Evolutionary conservation across 805 yeast genomes (phyloP).

Genomic region (Debaryomyces castellii): DNA sequence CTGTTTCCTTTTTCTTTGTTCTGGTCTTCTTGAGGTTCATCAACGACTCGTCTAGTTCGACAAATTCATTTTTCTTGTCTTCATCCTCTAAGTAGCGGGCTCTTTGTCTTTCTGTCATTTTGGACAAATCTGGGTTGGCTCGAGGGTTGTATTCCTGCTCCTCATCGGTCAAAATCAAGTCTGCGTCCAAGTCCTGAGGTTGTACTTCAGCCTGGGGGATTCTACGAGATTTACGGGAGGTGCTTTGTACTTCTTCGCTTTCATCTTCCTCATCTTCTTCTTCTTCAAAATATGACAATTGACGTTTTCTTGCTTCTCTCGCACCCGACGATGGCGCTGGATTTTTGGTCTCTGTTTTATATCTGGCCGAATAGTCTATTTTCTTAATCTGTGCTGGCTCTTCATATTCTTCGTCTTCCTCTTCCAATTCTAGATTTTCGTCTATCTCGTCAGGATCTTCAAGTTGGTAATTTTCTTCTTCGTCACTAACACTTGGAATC

Average conservation of each 20-base stretch:
- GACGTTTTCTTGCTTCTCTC: slow-evolving; percentile 36
- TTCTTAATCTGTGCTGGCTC: slow-evolving; percentile 6
- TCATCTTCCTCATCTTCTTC: slow-evolving; percentile 27
- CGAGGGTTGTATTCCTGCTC: slow-evolving; percentile 45
- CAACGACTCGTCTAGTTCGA: slow-evolving; percentile 27
- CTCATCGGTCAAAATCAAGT: slow-evolving; percentile 37
- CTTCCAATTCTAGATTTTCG: slow-evolving; percentile 32
- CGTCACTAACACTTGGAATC: slow-evolving; percentile 23
- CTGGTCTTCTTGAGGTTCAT: slow-evolving; percentile 34
- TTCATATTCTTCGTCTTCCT: slow-evolving; percentile 24
- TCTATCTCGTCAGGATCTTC: slow-evolving; percentile 39
- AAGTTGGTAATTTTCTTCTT: slow-evolving; percentile 28
- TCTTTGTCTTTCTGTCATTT: slow-evolving; percentile 59
- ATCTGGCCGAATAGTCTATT: neutral
- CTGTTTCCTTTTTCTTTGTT: slow-evolving; percentile 63
- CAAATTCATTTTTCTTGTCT: slow-evolving; percentile 16
- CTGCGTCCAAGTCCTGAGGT: slow-evolving; percentile 35
- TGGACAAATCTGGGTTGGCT: slow-evolving; percentile 41
- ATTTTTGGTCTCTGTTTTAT: slow-evolving; percentile 1
- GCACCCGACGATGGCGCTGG: neutral
- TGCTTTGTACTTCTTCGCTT: slow-evolving; percentile 4
- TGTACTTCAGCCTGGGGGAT: slow-evolving; percentile 14
- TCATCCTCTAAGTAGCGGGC: slow-evolving; percentile 32
- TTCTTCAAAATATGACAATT: slow-evolving; percentile 33
- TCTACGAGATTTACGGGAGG: slow-evolving; percentile 6